Conservation (phyloP, 768 basidiomycete species). For the Termitomyces sp. region DNA sequence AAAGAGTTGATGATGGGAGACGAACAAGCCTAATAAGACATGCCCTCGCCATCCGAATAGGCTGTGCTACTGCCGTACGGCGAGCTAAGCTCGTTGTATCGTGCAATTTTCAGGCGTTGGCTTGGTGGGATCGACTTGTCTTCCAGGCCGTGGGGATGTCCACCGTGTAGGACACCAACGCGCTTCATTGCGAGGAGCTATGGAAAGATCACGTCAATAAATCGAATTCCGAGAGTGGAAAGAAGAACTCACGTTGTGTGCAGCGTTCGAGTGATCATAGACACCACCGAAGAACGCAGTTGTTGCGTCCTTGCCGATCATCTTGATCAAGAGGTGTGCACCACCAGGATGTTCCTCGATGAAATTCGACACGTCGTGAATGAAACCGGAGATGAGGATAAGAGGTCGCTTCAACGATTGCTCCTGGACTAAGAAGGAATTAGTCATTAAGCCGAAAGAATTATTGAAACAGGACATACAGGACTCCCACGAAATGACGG, state of each 20-base stretch:
- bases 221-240: background rate
- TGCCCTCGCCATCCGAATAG: slow-evolving; percentile 55
- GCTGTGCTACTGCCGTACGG: slow-evolving; percentile 53
- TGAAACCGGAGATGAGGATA: slow-evolving; percentile 87
- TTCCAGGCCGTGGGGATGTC: slow-evolving; percentile 53
- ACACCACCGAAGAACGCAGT: slow-evolving; percentile 94
- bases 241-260: slow-evolving; percentile 62
- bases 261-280: slow-evolving; percentile 86
- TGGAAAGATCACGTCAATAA: slow-evolving; percentile 7
- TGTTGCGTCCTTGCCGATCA: slow-evolving; percentile 88
- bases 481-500: slow-evolving; percentile 83
- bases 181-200: slow-evolving; percentile 63
- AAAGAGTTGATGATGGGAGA: background rate
- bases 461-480: slow-evolving; percentile 44
- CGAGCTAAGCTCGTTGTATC: slow-evolving; percentile 57
- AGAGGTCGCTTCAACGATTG: slow-evolving; percentile 78
- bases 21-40: slow-evolving; percentile 18
- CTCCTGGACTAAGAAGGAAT: slow-evolving; percentile 55
- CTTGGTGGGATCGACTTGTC: slow-evolving; percentile 69
- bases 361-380: slow-evolving; percentile 85
- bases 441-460: background rate
- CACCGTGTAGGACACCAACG: slow-evolving; percentile 60
- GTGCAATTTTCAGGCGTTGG: slow-evolving; percentile 67
- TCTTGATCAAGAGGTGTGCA: slow-evolving; percentile 74
- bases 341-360: slow-evolving; percentile 93